Base-by-base conservation (phyloP, 495 filamentous ascomycete species). In the Bathelium albidoporum region DNA sequence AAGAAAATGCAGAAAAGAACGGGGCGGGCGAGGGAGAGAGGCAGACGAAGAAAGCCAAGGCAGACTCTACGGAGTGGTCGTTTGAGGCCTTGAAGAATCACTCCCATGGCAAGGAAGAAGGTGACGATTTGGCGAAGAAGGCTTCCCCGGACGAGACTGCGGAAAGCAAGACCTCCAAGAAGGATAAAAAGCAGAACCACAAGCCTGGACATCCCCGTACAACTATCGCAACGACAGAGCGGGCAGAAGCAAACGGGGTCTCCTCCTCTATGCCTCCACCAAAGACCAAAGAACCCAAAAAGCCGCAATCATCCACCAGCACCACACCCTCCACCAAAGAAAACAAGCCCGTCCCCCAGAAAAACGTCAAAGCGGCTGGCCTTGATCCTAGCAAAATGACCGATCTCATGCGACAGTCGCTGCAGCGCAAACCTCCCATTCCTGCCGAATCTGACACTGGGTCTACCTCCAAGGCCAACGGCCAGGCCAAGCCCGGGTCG, bases 1-100 rank as follows among this genome's bases (percentile, higher is more conserved):
- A 80, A 68, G 59, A 49, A 1, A 72, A 65, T 34, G 68, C 76
- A 64, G 74, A 76, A 73, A 70, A 59, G 41, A 67, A 24, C 69
- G 69, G 62, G 59, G 69, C 45, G 61, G 41, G 65, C 62, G 66
- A 62, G 26, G 64, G 29, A 29, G 67, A 65, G 60, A 62, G 32
- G 58, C 12, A 59, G 49, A 64, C n/a, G 24, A 55, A 55, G 49
- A 55, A 55, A 29, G 20, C 49, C 49, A 55, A 55, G 24, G 29
- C 20, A 10, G 49, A 55, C 16, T 29, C 49, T 9, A 29, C 49
- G 9, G 22, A 29, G 16, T 55, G 49, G 49, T 55, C 49, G 9
- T 55, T 55, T 24, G 49, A 55, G 24, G 24, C 22, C 16, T 24
- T 55, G 7, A 55, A 55, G 24, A 55, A 12, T 9, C 5, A 29